Conservation (phyloP, 2,329 filamentous ascomycete species). For the Ophiostoma triangulosporum region DNA sequence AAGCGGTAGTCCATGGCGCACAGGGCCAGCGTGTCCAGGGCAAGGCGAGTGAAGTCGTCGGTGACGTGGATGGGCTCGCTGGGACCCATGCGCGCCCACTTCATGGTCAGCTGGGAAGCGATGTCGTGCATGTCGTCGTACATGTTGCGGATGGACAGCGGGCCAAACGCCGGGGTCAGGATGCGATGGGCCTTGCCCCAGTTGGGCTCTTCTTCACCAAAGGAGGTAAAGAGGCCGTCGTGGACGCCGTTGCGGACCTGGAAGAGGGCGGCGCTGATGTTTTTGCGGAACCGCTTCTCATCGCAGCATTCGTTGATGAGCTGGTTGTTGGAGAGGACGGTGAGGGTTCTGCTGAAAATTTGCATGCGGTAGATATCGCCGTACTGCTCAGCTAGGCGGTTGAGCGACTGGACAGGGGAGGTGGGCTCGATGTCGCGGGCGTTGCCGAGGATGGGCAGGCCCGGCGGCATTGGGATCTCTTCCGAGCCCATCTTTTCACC, state of each 20-base stretch:
- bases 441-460: conserved; percentile 14
- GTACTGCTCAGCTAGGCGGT: conserved; percentile 10
- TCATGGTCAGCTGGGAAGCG: conserved; percentile 49
- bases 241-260: conserved; percentile 8
- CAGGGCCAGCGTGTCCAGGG: conserved; percentile 48
- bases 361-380: conserved; percentile 12
- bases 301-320: conserved; percentile 15
- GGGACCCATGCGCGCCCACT: conserved; percentile 53
- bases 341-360: background rate
- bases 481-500: background rate
- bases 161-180: conserved; percentile 56
- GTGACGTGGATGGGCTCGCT: conserved; percentile 40
- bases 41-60: conserved; percentile 50
- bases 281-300: conserved; percentile 14
- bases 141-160: conserved; percentile 53
- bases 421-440: conserved; percentile 13
- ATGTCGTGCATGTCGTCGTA: conserved; percentile 57
- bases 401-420: conserved; percentile 10
- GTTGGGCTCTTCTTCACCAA: conserved; percentile 33
- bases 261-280: background rate
- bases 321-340: conserved; percentile 12
- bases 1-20: conserved; percentile 46
- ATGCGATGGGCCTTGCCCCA: conserved; percentile 56
- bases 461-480: conserved; percentile 19
- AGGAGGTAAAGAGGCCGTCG: conserved; percentile 11